Base-by-base conservation (phyloP, 202 grass and related monocot genomes). In the Zizania palustris region DNA sequence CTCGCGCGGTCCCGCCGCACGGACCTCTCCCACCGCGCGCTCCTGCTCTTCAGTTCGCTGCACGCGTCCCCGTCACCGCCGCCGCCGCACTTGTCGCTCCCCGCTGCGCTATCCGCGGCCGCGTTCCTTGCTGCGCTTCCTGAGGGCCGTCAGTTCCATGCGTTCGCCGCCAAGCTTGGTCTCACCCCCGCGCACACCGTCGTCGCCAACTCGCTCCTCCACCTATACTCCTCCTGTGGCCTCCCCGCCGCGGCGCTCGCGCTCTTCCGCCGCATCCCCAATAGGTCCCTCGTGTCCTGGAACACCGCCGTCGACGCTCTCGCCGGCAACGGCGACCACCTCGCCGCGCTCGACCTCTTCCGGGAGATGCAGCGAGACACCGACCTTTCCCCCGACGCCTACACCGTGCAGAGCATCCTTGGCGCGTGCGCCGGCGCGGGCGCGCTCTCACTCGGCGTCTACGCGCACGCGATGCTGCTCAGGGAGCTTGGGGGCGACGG, bases 221-320 rank as follows among this genome's bases (percentile, higher is more conserved):
- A 98, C 65, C 83, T 95, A 73, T 98, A 94, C 45, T 76, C 95
- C 66, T 98, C 95, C 61, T 98, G 91, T 69, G 83, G 85, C 42
- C 80, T 57, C 77, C 76, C 88, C 1, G 13, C 0, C 2, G 76
- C 50, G 21, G 80, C 89, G 15, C 71, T 88, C 69, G 63, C 72
- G 7, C 70, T 98, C n/a, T 98, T 98, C 82, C 87, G 90, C 18
- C 7, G 36, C 39, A 90, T 90, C 76, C 60, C 77, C 3, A 21
- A 14, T 4, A 81, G 68, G 11, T 85, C 95, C 2, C 89, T 93
- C 69, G 85, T 98, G 45, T 92, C 89, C 5, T 98, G 91, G 95
- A 98, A 98, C 90, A 88, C 87, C 57, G 53, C 82, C 45, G 51
- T 92, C 39, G 91, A 94, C 62, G 95, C 84, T 10, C 84, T 84